Conservation (phyloP, 2,329 filamentous ascomycete species). For the Zasmidium citrigriseum region DNA sequence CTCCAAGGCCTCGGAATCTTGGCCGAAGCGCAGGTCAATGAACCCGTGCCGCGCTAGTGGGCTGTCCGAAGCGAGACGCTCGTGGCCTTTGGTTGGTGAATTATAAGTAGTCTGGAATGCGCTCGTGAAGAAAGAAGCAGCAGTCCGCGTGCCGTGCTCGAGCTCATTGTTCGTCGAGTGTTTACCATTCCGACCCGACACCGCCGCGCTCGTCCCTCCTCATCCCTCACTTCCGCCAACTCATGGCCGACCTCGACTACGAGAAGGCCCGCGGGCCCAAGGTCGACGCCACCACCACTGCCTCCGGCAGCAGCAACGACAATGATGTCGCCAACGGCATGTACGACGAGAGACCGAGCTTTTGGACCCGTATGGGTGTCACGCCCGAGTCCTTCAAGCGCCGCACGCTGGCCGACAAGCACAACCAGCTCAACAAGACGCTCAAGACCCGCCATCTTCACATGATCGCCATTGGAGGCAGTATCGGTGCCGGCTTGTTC, state of each 20-base stretch:
- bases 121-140: constrained; percentile 6
- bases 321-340: constrained; percentile 15
- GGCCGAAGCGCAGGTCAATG: constrained; percentile 3
- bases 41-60: neutral
- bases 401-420: constrained; percentile 31
- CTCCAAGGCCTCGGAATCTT: constrained; percentile 11
- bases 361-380: constrained; percentile 34
- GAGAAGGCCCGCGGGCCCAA: constrained; percentile 20
- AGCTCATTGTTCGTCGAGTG: constrained; percentile 1
- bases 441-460: constrained; percentile 33
- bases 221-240: neutral
- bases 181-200: neutral
- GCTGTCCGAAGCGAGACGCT: neutral
- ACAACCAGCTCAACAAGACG: constrained; percentile 36
- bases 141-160: constrained; percentile 4
- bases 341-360: constrained; percentile 14
- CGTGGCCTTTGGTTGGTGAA: neutral
- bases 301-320: constrained; percentile 15
- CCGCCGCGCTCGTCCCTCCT: neutral
- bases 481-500: constrained; percentile 57
- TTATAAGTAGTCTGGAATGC: constrained; percentile 1
- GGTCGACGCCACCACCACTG: constrained; percentile 9
- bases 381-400: constrained; percentile 33
- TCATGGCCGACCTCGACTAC: constrained; percentile 15
- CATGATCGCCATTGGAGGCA: constrained; percentile 38